A percentile compares a stretch with the other conserved stretches of the same genome.
These are phyloP conservation scores for Zymoseptoria crescenta DNA, from an alignment of 2,329 filamentous ascomycete species.

Conservation along the genomic window DNA sequence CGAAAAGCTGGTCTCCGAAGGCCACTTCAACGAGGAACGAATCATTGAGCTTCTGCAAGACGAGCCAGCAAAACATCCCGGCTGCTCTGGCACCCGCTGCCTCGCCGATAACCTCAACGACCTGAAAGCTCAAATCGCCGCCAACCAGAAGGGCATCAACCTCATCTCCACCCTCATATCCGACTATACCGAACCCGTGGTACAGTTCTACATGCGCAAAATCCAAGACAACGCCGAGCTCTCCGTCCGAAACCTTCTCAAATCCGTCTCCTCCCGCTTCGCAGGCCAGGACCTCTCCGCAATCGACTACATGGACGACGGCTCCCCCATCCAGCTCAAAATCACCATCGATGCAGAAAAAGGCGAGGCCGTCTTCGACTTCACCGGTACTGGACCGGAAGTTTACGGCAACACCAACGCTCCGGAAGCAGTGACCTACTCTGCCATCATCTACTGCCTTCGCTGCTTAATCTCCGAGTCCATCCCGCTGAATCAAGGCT, in stretches of 20 bases:
- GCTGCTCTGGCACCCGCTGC: constrained; percentile 71
- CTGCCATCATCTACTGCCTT: constrained; percentile 78
- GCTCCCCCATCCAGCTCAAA: constrained; percentile 66
- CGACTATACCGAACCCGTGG: constrained; percentile 69
- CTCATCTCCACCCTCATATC: constrained; percentile 66
- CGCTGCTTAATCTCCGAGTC: constrained; percentile 71
- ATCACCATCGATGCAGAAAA: constrained; percentile 66
- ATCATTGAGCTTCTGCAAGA: constrained; percentile 61
- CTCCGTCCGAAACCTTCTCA: constrained; percentile 66
- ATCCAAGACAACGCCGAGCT: constrained; percentile 76
- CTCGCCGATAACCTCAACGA: constrained; percentile 79
- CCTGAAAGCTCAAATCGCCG: constrained; percentile 77
- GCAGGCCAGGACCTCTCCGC: constrained; percentile 64
- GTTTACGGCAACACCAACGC: constrained; percentile 64
- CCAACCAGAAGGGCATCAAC: constrained; percentile 77
- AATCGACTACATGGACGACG: constrained; percentile 81
- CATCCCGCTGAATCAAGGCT: constrained; percentile 82
- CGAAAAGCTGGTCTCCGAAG: constrained; percentile 65
- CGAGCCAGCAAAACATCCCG: constrained; percentile 66
- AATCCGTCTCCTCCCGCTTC: constrained; percentile 61
- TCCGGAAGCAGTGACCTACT: constrained; percentile 72
- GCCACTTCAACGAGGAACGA: constrained; percentile 68
- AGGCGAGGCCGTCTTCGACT: constrained; percentile 71
- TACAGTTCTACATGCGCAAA: constrained; percentile 75
- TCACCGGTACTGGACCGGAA: constrained; percentile 69